These are phyloP conservation scores for Globisporangium abappressorium DNA, from an alignment of 352 stramenopile species.

Conservation along the genomic window DNA sequence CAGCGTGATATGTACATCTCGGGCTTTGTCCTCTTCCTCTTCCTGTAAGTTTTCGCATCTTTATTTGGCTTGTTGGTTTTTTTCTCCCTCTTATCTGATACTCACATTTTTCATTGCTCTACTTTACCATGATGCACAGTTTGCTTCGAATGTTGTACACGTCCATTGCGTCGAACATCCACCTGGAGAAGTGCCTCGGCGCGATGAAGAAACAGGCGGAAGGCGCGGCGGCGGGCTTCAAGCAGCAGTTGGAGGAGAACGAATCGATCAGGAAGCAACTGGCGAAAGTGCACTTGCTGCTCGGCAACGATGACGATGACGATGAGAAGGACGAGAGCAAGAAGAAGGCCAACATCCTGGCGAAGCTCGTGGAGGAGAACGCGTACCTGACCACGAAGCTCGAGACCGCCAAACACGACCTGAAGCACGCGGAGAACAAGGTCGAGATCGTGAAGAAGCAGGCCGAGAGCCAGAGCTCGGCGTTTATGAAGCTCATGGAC, in stretches of 20 bases:
- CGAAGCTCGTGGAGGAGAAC: slow-evolving; percentile 67
- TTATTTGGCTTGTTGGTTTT: neutral
- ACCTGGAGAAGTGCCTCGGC: slow-evolving; percentile 60
- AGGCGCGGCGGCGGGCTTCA: slow-evolving; percentile 59
- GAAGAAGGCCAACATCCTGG: slow-evolving; percentile 44
- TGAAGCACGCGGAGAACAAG: slow-evolving; percentile 44
- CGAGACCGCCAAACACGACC: slow-evolving; percentile 28
- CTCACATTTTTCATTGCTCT: neutral
- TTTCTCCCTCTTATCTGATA: neutral
- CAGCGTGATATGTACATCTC: slow-evolving; percentile 89
- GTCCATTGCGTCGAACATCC: slow-evolving; percentile 62
- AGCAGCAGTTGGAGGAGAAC: slow-evolving; percentile 65
- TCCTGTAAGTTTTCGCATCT: slow-evolving; percentile 32
- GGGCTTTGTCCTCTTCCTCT: slow-evolving; percentile 82
- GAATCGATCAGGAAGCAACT: slow-evolving; percentile 64
- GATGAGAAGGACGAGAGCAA: slow-evolving; percentile 17
- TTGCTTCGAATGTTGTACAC: slow-evolving; percentile 78
- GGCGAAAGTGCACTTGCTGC: slow-evolving; percentile 57
- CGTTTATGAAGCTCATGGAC: slow-evolving; percentile 83
- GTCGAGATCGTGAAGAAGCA: slow-evolving; percentile 72
- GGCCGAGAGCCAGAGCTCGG: slow-evolving; percentile 66
- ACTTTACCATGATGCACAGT: slow-evolving; percentile 5
- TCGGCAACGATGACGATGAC: slow-evolving; percentile 23
- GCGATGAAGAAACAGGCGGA: slow-evolving; percentile 83
- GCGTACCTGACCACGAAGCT: slow-evolving; percentile 42